phyloP scores from a whole-genome alignment of 1,284 basidiomycete species.

The Microbotryum intermedium region DNA sequence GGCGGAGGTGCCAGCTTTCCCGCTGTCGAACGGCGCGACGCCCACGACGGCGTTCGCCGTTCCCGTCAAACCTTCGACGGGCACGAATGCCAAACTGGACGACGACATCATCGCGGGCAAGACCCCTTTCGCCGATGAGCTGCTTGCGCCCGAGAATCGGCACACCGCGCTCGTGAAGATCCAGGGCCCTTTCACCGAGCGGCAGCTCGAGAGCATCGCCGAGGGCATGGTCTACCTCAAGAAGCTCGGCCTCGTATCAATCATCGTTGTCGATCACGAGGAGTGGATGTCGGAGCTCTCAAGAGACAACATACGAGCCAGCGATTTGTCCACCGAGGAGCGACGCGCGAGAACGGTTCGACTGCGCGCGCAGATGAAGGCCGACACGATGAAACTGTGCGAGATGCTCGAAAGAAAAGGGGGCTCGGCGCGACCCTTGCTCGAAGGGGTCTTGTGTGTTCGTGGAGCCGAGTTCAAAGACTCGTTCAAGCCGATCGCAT shows the following conservation, averaged over 20 bases:
- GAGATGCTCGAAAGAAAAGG: slow-evolving; percentile 73
- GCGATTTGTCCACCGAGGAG: slow-evolving; percentile 22
- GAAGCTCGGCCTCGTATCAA: slow-evolving; percentile 86
- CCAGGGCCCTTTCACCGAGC: slow-evolving; percentile 93
- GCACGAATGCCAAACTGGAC: slow-evolving; percentile 37
- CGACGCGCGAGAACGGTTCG: slow-evolving; percentile 34
- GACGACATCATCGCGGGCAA: slow-evolving; percentile 8
- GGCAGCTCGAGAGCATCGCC: slow-evolving; percentile 86
- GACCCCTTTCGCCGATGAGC: slow-evolving; percentile 64
- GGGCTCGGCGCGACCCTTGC: slow-evolving; percentile 74
- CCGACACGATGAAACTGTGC: slow-evolving; percentile 52
- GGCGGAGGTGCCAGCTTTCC: slow-evolving; percentile 27
- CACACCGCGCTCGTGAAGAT: slow-evolving; percentile 92
- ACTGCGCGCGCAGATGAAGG: slow-evolving; percentile 63
- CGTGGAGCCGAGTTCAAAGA: slow-evolving; percentile 59
- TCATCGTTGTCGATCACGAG: slow-evolving; percentile 90
- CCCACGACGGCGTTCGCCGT: slow-evolving; percentile 32
- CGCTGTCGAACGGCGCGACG: slow-evolving; percentile 30
- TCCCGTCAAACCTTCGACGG: slow-evolving; percentile 30
- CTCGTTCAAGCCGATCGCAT: slow-evolving; percentile 23
- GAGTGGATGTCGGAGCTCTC: slow-evolving; percentile 57
- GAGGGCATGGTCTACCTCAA: slow-evolving; percentile 90
- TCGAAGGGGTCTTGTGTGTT: slow-evolving; percentile 73
- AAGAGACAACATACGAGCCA: background rate
- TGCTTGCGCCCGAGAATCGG: slow-evolving; percentile 63